Percentiles rank a stretch among this genome's conserved stretches.
phyloP scores from a whole-genome alignment of 192 early-diverging fungal species.

The Podila minutissima region DNA sequence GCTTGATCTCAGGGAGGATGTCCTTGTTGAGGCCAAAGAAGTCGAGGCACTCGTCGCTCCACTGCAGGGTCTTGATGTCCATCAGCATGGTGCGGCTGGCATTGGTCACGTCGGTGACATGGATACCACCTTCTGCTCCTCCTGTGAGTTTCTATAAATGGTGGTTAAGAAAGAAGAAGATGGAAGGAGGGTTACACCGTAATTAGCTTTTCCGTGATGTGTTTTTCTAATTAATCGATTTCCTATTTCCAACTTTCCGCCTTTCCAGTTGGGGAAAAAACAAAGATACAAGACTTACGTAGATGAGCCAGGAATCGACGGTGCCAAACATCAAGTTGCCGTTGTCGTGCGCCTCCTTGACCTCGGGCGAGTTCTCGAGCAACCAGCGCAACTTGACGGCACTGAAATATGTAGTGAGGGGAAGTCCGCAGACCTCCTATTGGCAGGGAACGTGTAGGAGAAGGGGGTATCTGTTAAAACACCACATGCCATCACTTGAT shows the following conservation, averaged over 20 bases:
- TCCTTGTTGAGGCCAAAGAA: constrained; percentile 79
- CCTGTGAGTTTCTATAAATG: constrained; percentile 83
- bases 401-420: constrained; percentile 92
- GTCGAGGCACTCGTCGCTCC: constrained; percentile 78
- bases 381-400: constrained; percentile 94
- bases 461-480: no score
- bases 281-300: constrained; percentile 60
- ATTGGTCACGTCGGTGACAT: constrained; percentile 94
- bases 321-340: constrained; percentile 86
- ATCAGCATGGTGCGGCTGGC: constrained; percentile 96
- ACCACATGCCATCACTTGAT: no score
- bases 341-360: constrained; percentile 78
- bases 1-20: constrained; percentile 81
- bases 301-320: constrained; percentile 95
- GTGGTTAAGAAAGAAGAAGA: background rate
- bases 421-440: constrained; percentile 80
- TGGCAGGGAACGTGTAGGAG: no score
- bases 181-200: no score
- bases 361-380: constrained; percentile 80
- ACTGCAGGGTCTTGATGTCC: constrained; percentile 83
- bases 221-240: no score
- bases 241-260: no score
- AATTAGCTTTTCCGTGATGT: no score
- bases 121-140: constrained; percentile 70
- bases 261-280: background rate